Evolutionary conservation across 768 basidiomycete genomes (phyloP).

Genomic region (Amanita pallidorosea): DNA sequence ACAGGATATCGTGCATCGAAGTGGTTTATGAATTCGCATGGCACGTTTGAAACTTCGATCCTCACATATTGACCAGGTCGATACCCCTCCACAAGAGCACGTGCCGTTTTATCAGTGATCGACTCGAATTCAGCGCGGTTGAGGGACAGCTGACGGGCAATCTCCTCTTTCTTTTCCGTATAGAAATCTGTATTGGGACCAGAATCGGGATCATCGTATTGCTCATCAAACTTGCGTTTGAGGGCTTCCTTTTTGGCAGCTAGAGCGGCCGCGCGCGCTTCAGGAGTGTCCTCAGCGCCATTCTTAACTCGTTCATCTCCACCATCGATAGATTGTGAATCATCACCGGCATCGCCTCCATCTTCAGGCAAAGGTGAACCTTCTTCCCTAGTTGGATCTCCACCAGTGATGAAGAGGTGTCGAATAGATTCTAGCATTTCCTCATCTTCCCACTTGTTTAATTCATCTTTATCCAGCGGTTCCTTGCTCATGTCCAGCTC

Average conservation of each 20-base stretch:
- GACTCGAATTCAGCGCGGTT: slow-evolving; percentile 81
- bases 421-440: slow-evolving; percentile 79
- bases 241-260: slow-evolving; percentile 83
- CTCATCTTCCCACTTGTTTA: slow-evolving; percentile 78
- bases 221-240: slow-evolving; percentile 93
- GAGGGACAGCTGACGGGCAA: slow-evolving; percentile 71
- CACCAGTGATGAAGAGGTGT: slow-evolving; percentile 83
- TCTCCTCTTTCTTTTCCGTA: slow-evolving; percentile 84
- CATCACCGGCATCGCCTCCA: slow-evolving; percentile 32
- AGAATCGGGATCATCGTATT: slow-evolving; percentile 84
- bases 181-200: slow-evolving; percentile 75
- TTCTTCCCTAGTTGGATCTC: slow-evolving; percentile 20
- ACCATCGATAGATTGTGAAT: slow-evolving; percentile 20
- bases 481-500: slow-evolving; percentile 66
- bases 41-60: slow-evolving; percentile 75
- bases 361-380: slow-evolving; percentile 30
- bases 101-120: slow-evolving; percentile 56
- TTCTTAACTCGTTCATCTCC: slow-evolving; percentile 16
- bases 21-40: slow-evolving; percentile 85
- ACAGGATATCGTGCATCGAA: slow-evolving; percentile 90
- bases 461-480: slow-evolving; percentile 29
- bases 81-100: slow-evolving; percentile 83
- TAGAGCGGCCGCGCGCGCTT: slow-evolving; percentile 40
- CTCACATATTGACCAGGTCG: slow-evolving; percentile 89
- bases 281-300: slow-evolving; percentile 17